Percentiles rank a stretch among this genome's conserved stretches.
Conservation (phyloP, 148 eudicot species). For the Beta vulgaris region DNA sequence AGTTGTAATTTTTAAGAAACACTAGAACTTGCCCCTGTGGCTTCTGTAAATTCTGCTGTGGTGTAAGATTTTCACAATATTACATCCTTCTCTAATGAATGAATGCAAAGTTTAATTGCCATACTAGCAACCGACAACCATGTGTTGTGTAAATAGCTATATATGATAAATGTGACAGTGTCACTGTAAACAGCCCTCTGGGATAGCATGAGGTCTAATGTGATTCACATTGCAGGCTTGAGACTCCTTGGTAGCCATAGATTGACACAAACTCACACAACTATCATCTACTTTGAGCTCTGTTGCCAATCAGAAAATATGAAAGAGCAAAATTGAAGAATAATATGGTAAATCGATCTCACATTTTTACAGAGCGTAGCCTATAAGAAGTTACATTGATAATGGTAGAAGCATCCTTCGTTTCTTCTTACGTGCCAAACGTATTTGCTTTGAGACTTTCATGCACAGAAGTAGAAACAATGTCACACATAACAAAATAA, state of each 20-base stretch:
- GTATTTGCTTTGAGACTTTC: slow-evolving; percentile 88
- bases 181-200: not conserved
- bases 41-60: not conserved
- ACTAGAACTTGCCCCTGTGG: not conserved
- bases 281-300: slow-evolving; percentile 17
- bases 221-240: slow-evolving; percentile 10
- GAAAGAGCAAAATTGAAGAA: slow-evolving; percentile 24
- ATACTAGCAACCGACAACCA: not conserved
- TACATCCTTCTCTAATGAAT: not conserved
- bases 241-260: slow-evolving; percentile 10
- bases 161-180: not conserved
- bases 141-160: slow-evolving; percentile 3
- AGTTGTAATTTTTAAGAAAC: not conserved
- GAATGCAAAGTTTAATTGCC: not conserved
- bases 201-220: not conserved
- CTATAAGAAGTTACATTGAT: slow-evolving; percentile 63
- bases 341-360: slow-evolving; percentile 21
- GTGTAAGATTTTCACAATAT: not conserved
- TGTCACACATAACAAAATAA: slow-evolving; percentile 63
- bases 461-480: slow-evolving; percentile 72
- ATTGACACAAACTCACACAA: slow-evolving; percentile 11
- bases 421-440: slow-evolving; percentile 85
- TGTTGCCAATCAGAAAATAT: not conserved
- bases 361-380: slow-evolving; percentile 18
- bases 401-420: slow-evolving; percentile 98